These are phyloP conservation scores for Solanum clarkiae DNA, from an alignment of 257 asterid genomes.

Conservation along the genomic window DNA sequence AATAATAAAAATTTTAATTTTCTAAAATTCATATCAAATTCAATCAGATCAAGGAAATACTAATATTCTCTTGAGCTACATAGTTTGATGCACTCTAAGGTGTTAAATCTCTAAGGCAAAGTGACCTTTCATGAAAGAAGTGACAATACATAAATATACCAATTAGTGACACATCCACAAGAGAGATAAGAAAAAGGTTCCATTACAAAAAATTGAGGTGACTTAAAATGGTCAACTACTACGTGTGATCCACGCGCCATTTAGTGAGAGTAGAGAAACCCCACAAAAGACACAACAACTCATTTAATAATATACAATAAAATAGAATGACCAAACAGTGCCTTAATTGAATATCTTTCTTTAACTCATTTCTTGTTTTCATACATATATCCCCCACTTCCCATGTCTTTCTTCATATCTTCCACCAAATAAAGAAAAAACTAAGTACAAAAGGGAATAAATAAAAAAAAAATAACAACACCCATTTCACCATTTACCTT, in stretches of 20 bases:
- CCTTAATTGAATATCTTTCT: background rate
- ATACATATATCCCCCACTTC: background rate
- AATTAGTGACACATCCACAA: background rate
- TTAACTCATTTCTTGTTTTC: background rate
- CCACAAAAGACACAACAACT: background rate
- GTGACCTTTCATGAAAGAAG: background rate
- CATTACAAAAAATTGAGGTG: background rate
- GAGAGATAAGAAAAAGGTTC: background rate
- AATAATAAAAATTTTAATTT: no score
- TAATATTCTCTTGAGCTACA: no score
- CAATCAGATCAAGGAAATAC: no score
- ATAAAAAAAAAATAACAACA: background rate
- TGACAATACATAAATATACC: background rate
- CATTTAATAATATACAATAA: background rate
- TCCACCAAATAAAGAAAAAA: background rate
- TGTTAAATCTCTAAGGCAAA: background rate
- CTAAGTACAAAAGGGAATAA: background rate
- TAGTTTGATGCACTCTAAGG: background rate
- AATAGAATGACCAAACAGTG: constrained; percentile 15
- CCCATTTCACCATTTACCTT: constrained; percentile 19
- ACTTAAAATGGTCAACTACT: background rate
- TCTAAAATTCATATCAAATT: no score
- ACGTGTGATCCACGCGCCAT: background rate
- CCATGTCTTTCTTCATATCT: constrained; percentile 3
- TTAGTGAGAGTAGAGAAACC: background rate